Evolutionary conservation across 768 basidiomycete species (phyloP).

Genomic region (Terana coerulea): DNA sequence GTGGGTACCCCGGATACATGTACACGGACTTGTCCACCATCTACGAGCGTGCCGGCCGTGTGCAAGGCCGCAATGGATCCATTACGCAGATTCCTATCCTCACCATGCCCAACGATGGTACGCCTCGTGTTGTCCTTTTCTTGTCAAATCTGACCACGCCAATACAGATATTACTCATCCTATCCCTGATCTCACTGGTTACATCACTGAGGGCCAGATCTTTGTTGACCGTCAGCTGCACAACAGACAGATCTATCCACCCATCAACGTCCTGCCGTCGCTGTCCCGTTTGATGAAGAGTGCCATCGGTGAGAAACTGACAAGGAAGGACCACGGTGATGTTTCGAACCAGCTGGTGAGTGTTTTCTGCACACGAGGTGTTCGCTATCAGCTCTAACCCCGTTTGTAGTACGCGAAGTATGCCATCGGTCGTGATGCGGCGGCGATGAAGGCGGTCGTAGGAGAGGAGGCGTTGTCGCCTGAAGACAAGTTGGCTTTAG

Average conservation of each 20-base stretch:
- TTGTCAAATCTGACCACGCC: slow-evolving; percentile 3
- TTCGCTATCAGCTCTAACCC: slow-evolving; percentile 10
- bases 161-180: slow-evolving; percentile 96
- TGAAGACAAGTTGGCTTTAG: slow-evolving; percentile 95
- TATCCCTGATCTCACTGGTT: slow-evolving; percentile 98
- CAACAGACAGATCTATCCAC: slow-evolving; percentile 97
- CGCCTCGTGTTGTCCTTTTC: slow-evolving; percentile 12
- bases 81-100: slow-evolving; percentile 99
- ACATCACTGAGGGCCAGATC: slow-evolving; percentile 99
- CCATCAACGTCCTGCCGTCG: slow-evolving; percentile 98
- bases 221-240: slow-evolving; percentile 96
- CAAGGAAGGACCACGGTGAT: slow-evolving; percentile 97
- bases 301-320: slow-evolving; percentile 96
- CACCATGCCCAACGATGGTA: slow-evolving; percentile 99
- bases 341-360: slow-evolving; percentile 97
- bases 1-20: slow-evolving; percentile 98
- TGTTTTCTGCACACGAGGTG: slow-evolving; percentile 9
- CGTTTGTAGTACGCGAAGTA: slow-evolving; percentile 86
- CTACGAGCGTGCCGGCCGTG: slow-evolving; percentile 98
- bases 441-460: slow-evolving; percentile 98
- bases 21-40: slow-evolving; percentile 99
- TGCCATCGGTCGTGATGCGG: slow-evolving; percentile 95
- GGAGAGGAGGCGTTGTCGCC: slow-evolving; percentile 94
- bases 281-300: slow-evolving; percentile 99
- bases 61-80: slow-evolving; percentile 95